Evolutionary conservation across 1,284 basidiomycete species (phyloP), one percentile per base, ranked within the genome.

Genomic region (Papiliotrema nemorosa): DNA sequence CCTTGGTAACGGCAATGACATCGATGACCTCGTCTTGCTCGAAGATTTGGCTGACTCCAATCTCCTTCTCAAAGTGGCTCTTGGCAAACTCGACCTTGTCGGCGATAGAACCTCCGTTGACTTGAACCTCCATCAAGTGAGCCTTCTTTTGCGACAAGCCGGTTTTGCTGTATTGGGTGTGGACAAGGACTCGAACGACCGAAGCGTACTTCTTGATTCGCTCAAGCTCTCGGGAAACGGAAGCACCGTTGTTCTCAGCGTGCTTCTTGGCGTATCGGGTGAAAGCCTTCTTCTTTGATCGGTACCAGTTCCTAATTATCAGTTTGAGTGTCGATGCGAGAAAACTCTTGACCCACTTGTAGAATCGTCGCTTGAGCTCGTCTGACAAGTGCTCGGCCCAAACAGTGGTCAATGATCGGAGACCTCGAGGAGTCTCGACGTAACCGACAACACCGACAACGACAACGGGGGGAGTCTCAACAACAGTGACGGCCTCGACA

Each of bases 221-320:
- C 83, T 98, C 94, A 69, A 99, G 87, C 78, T 99, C 96, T 72
- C 93, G 90, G 60, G 85, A 81, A 71, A 91, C 84, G 50, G 90
- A 90, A 77, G 92, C 90, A 74, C 91, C 91, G 71, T 84, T 84
- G 74, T 91, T 88, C 79, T 97, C 94, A 52, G 93, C 88, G 78
- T 96, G 88, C 83, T 97, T 97, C 87, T 97, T 97, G 76, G 94
- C 94, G 79, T 97, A 74, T 71, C 79, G 78, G 70, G 94, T 97
- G 84, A 97, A 97, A 43, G 94, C 94, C 86, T 99, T 99, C 86
- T 97, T 98, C 89, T 99, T 99, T 56, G 90, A 94, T 69, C 90
- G 87, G 84, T 98, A 98, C 96, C 96, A 99, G 86, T 97, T 98
- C 85, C 67, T 63, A 59, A 57, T 5, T 9, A 62, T 36, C n/a